Conservation (phyloP, 2,329 filamentous ascomycete species). For the Colletotrichum sp. region DNA sequence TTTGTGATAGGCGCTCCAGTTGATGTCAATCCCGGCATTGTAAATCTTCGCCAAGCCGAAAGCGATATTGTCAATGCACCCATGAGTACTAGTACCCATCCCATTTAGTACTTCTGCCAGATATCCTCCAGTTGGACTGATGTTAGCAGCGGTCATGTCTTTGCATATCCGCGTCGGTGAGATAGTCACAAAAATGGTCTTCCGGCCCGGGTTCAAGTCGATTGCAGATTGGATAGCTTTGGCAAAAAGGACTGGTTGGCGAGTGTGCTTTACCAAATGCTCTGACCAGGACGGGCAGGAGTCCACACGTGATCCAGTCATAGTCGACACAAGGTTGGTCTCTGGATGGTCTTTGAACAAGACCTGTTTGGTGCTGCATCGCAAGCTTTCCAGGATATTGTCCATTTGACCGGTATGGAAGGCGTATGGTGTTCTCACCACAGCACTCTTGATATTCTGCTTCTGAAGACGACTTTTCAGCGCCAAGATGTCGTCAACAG, state of each 20-base stretch:
- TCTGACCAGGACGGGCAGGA: neutral
- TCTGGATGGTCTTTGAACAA: neutral
- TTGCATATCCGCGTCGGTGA: neutral
- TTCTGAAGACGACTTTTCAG: neutral
- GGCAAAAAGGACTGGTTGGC: neutral
- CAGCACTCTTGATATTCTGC: neutral
- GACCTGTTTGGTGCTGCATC: neutral
- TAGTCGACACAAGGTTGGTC: neutral
- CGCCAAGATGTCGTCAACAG: accelerated
- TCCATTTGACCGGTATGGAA: neutral
- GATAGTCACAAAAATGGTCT: neutral
- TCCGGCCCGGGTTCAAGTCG: neutral
- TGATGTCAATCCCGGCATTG: neutral
- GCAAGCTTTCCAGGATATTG: neutral
- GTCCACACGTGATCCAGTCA: neutral
- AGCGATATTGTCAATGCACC: neutral
- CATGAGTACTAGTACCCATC: neutral
- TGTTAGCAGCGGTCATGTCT: neutral
- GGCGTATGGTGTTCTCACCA: neutral
- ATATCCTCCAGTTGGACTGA: neutral
- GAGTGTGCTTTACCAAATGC: neutral
- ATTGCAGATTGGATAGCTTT: neutral
- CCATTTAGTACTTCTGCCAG: neutral
- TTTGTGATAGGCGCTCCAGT: neutral
- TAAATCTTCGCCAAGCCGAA: neutral